phyloP scores from a whole-genome alignment of 441 rosid species.

The Theobroma grandiflorum region DNA sequence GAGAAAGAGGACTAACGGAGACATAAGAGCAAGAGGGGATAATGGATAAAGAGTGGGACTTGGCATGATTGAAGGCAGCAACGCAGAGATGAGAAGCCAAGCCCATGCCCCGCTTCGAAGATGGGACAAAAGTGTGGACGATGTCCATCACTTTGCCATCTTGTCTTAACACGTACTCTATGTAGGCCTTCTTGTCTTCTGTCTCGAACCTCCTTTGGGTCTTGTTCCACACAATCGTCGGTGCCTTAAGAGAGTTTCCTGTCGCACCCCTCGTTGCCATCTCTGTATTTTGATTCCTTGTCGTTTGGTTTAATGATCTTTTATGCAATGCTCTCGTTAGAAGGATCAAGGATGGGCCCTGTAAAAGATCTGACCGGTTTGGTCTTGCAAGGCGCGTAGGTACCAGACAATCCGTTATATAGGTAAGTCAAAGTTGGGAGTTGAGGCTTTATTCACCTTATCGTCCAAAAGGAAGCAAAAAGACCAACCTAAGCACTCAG shows the following conservation, averaged over 20 bases:
- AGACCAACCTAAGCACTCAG: too few species aligned
- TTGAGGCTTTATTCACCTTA: background rate
- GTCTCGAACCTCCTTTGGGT: conserved; percentile 65
- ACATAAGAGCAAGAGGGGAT: conserved; percentile 82
- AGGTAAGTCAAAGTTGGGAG: background rate
- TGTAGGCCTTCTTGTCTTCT: conserved; percentile 73
- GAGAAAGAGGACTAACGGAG: conserved; percentile 45
- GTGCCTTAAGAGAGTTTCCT: conserved; percentile 30
- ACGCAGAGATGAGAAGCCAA: conserved; percentile 77
- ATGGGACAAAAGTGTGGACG: conserved; percentile 74
- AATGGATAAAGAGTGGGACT: conserved; percentile 61
- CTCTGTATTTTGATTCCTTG: background rate
- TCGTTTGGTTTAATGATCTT: too few species aligned
- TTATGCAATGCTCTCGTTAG: background rate
- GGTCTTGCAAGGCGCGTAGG: background rate
- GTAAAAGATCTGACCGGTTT: background rate
- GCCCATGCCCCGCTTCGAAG: conserved; percentile 74
- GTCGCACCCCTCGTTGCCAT: conserved; percentile 36
- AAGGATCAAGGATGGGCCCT: background rate
- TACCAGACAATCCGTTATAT: background rate
- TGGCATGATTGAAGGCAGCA: conserved; percentile 75
- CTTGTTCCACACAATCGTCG: conserved; percentile 71
- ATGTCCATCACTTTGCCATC: conserved; percentile 73
- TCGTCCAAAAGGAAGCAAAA: background rate
- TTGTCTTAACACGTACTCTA: conserved; percentile 59